Evolutionary conservation across 441 rosid species (phyloP), one percentile per base, ranked within the genome.

Genomic region (Lepidium campestre): DNA sequence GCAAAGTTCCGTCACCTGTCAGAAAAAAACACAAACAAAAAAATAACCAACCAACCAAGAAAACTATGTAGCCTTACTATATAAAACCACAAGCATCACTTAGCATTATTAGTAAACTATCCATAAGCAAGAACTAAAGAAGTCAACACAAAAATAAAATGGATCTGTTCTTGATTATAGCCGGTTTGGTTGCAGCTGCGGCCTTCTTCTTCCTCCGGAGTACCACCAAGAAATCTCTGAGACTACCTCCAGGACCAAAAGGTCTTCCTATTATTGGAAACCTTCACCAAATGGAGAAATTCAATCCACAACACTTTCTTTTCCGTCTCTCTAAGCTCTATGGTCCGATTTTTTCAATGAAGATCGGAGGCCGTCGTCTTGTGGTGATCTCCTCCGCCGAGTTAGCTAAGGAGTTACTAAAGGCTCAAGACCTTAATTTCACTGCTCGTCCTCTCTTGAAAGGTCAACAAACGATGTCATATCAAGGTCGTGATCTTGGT

Each of bases 231-330:
- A 44, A 65, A 25, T 12, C 60, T 49, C 63, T 15, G 32, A 14
- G 27, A 31, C 31, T 66, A 18, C 73, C 76, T 22, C 86, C 85
- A 0, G 86, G 86, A 0, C 89, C 86, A 0, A 67, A 32, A 22
- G 80, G 76, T 11, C 82, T 86, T 67, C 92, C 86, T 6, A 46
- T 82, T 2, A 72, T 82, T 1, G 87, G 91, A 12, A 84, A 84
- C 79, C 59, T 86, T 19, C 85, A 76, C 74, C 88, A 82, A 46
- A 71, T 86, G 68, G 66, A 72, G 57, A 64, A 60, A 44, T 63
- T 75, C 5, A 48, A 64, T 40, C 69, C 62, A 23, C 85, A 80
- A 45, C 52, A 32, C 32, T 46, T 60, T 63, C 72, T 86, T 15
- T 72, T 75, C 70, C 52, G 78, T 29, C 83, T 86, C 9, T 80